Percentiles rank a stretch among this genome's conserved stretches.
Conservation (phyloP, 345 rosid genomes). For the Gossypium australe region DNA sequence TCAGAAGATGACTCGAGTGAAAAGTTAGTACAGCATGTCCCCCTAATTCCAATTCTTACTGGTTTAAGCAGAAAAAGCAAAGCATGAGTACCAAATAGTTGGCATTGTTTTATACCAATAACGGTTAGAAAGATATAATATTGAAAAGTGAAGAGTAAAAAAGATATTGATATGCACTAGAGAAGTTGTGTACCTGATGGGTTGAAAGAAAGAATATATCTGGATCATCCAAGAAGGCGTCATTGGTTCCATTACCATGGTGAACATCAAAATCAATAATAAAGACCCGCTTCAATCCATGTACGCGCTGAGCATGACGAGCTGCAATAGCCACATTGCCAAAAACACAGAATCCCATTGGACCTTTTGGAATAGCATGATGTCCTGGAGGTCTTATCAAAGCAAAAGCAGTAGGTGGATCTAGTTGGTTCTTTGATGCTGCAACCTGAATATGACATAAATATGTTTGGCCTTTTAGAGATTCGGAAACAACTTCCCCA, state of each 20-base stretch:
- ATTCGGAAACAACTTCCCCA: neutral
- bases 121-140: neutral
- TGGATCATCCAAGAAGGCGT: constrained; percentile 82
- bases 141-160: neutral
- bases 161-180: neutral
- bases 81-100: neutral
- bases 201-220: constrained; percentile 88
- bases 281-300: constrained; percentile 65
- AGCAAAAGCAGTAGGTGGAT: constrained; percentile 81
- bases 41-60: neutral
- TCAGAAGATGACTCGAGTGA: neutral
- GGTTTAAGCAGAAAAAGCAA: neutral
- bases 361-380: constrained; percentile 90
- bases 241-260: constrained; percentile 93
- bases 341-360: constrained; percentile 95
- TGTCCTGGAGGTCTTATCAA: constrained; percentile 95
- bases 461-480: neutral
- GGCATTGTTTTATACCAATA: neutral
- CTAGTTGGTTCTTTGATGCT: constrained; percentile 47
- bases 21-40: neutral
- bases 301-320: constrained; percentile 72
- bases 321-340: constrained; percentile 94
- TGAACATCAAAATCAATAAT: constrained; percentile 95
- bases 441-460: constrained; percentile 41
- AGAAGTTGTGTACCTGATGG: constrained; percentile 57